Evolutionary conservation across 441 rosid genomes (phyloP).

Genomic region (Syzygium syzygioides): DNA sequence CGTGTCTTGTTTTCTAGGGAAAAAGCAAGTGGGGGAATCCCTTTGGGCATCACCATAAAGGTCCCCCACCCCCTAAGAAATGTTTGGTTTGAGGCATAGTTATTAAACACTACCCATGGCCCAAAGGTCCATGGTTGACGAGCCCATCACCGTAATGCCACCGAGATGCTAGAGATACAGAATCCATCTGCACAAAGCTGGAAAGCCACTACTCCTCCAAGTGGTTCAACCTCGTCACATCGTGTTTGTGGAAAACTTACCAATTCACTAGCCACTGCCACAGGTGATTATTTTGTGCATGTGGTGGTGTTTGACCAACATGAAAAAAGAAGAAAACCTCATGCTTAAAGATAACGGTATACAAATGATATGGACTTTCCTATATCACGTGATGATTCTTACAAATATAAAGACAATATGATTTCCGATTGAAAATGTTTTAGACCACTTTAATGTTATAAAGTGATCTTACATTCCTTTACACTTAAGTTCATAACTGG

Average conservation of each 20-base stretch:
- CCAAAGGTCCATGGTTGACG: not conserved
- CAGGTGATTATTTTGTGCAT: not conserved
- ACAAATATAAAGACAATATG: not conserved
- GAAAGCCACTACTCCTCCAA: not conserved
- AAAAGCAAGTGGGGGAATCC: not conserved
- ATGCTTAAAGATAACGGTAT: not conserved
- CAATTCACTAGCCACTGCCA: not conserved
- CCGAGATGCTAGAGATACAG: not conserved
- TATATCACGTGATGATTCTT: not conserved
- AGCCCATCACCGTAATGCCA: not conserved
- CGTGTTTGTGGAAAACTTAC: not conserved
- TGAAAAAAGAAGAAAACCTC: not conserved
- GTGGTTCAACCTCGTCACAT: not conserved
- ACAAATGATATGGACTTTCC: not conserved
- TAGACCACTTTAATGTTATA: not conserved
- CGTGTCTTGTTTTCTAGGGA: not conserved
- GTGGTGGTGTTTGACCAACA: not conserved
- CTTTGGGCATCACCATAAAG: not conserved
- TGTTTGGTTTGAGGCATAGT: not conserved
- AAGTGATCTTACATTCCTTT: not conserved
- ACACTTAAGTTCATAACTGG: not conserved
- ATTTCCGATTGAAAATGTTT: not conserved
- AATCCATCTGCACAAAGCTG: not conserved
- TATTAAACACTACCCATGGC: not conserved
- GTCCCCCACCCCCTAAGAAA: not conserved